Evolutionary conservation across 2,329 filamentous ascomycete genomes (phyloP).

Genomic region (Fusarium annulatum): DNA sequence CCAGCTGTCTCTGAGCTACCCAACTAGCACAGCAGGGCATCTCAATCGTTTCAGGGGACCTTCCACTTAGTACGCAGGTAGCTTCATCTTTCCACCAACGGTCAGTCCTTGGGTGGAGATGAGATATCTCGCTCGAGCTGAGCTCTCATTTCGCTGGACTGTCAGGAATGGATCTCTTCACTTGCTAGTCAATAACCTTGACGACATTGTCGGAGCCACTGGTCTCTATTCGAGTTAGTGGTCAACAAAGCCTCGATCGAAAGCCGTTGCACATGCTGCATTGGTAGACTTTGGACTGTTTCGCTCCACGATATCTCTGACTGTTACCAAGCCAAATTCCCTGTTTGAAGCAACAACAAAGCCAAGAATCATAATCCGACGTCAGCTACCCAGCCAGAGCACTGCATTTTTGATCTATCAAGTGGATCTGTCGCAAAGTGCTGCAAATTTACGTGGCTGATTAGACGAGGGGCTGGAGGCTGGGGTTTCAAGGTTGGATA

Average conservation of each 20-base stretch:
- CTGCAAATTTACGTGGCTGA: constrained; percentile 44
- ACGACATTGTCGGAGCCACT: constrained; percentile 9
- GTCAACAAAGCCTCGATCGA: constrained; percentile 7
- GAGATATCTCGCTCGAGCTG: constrained; percentile 33
- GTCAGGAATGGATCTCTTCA: constrained; percentile 23
- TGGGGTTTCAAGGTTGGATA: constrained; percentile 16
- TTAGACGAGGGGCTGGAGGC: constrained; percentile 42
- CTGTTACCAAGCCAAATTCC: constrained; percentile 29
- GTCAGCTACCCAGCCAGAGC: constrained; percentile 25
- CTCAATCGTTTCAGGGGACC: constrained; percentile 36
- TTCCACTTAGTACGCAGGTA: constrained; percentile 27
- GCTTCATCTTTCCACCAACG: constrained; percentile 37
- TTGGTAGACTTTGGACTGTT: constrained; percentile 5
- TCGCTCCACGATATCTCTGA: constrained; percentile 28
- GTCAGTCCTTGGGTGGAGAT: constrained; percentile 31
- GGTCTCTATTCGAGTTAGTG: constrained; percentile 11
- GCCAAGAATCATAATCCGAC: constrained; percentile 33
- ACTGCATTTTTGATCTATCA: constrained; percentile 19
- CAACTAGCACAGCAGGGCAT: constrained; percentile 32
- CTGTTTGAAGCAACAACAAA: constrained; percentile 32
- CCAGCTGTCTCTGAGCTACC: constrained; percentile 17
- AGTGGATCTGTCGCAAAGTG: constrained; percentile 25
- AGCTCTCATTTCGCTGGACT: constrained; percentile 29
- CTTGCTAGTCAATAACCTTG: constrained; percentile 23
- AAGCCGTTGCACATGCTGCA: constrained; percentile 3